A percentile compares a stretch with the other conserved stretches of the same genome.
Evolutionary conservation across 176 grass and related monocot genomes (phyloP).

Genomic region (Coix lacrymajobi): DNA sequence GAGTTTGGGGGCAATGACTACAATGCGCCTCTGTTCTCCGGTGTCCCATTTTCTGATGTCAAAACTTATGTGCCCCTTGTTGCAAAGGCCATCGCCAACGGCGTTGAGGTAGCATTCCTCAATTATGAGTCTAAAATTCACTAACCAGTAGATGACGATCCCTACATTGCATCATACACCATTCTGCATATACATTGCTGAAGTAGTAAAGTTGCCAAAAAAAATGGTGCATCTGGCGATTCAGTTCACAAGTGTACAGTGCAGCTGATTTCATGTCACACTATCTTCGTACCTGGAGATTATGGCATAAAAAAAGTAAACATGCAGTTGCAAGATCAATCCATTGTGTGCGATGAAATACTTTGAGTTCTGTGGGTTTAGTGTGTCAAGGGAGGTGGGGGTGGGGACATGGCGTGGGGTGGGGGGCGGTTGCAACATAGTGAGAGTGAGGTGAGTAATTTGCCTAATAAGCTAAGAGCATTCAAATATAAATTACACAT

Average conservation of each 20-base stretch:
- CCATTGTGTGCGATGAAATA: neutral
- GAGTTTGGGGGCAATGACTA: conserved; percentile 98
- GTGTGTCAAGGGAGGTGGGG: neutral
- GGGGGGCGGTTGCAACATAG: too few relatives aligned
- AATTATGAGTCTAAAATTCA: neutral
- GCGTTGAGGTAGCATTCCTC: conserved; percentile 57
- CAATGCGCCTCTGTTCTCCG: conserved; percentile 86
- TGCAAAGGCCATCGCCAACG: conserved; percentile 54
- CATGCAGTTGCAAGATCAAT: neutral
- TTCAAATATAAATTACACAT: neutral
- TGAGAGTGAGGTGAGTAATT: neutral
- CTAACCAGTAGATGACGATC: neutral
- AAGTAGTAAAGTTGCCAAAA: neutral
- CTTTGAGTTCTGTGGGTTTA: neutral
- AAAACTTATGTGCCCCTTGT: conserved; percentile 68
- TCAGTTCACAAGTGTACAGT: neutral
- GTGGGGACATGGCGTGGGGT: too few relatives aligned
- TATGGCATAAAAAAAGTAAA: neutral
- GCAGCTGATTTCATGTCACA: neutral
- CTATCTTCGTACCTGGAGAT: neutral
- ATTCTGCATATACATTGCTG: neutral
- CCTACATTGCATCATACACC: conserved; percentile 2
- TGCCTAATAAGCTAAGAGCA: neutral
- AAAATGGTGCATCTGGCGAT: neutral
- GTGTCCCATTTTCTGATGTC: conserved; percentile 47